Evolutionary conservation across 805 yeast species (phyloP).

Genomic region (Millerago galiae): DNA sequence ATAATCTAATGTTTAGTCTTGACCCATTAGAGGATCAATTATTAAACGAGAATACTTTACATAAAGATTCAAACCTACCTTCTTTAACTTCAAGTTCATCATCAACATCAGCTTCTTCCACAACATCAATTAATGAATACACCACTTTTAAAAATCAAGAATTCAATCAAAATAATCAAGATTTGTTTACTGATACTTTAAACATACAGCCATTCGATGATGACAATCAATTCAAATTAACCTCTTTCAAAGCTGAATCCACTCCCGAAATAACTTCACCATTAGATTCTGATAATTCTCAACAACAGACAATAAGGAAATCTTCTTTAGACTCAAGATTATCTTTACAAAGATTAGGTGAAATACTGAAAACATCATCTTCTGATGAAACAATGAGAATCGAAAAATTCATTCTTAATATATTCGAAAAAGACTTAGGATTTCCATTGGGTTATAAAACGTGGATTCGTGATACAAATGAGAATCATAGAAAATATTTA

Average conservation of each 20-base stretch:
- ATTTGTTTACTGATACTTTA: background rate
- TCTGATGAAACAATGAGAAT: conserved; percentile 49
- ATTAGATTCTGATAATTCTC: background rate
- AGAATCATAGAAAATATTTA: conserved; percentile 40
- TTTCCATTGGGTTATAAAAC: conserved; percentile 73
- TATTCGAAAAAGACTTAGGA: conserved; percentile 51
- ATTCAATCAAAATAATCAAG: background rate
- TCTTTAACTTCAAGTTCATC: background rate
- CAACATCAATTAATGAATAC: background rate
- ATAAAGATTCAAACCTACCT: background rate
- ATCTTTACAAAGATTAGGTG: conserved; percentile 49
- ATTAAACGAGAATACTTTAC: background rate
- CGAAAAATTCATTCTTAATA: conserved; percentile 45
- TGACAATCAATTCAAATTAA: too few relatives aligned
- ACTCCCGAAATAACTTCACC: background rate
- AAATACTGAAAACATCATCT: conserved; percentile 41
- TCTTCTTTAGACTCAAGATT: conserved; percentile 43
- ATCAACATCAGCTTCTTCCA: background rate
- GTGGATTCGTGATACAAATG: conserved; percentile 77
- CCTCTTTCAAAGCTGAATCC: too few relatives aligned
- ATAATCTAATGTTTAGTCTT: background rate
- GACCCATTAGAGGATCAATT: background rate
- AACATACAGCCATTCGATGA: too few relatives aligned
- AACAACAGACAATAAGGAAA: background rate
- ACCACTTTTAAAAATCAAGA: background rate